Evolutionary conservation across 2,329 filamentous ascomycete species (phyloP).

Genomic region (Fusarium sarcochroum): DNA sequence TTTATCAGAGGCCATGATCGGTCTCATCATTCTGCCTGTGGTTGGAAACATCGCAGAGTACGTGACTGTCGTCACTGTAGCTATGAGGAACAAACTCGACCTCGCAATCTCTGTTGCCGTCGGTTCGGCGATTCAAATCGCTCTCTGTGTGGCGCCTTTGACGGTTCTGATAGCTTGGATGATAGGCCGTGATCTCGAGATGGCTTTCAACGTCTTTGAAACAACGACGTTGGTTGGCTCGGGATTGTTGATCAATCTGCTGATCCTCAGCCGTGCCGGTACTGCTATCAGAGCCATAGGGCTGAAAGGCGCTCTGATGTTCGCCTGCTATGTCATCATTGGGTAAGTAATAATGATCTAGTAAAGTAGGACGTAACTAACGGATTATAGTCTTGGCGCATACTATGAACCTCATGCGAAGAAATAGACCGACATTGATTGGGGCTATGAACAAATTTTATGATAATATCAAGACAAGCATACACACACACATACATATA

Average conservation of each 20-base stretch:
- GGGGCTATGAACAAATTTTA: background rate
- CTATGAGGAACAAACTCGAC: slow-evolving; percentile 72
- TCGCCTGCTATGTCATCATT: slow-evolving; percentile 68
- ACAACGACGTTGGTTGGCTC: slow-evolving; percentile 79
- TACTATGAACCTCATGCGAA: slow-evolving; percentile 35
- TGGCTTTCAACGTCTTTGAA: slow-evolving; percentile 83
- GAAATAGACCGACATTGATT: background rate
- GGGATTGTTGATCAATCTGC: slow-evolving; percentile 79
- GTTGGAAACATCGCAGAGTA: slow-evolving; percentile 75
- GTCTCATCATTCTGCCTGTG: slow-evolving; percentile 72
- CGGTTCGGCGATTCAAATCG: slow-evolving; percentile 73
- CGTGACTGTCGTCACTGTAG: slow-evolving; percentile 72
- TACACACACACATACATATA: background rate
- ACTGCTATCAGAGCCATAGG: slow-evolving; percentile 70
- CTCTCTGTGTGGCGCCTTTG: slow-evolving; percentile 72
- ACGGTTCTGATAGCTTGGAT: slow-evolving; percentile 73
- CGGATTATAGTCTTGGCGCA: slow-evolving; percentile 15
- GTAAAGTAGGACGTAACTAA: background rate
- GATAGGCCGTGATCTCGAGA: slow-evolving; percentile 68
- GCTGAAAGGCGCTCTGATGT: slow-evolving; percentile 69
- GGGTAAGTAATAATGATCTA: slow-evolving; percentile 37
- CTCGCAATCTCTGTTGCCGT: slow-evolving; percentile 73
- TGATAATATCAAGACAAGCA: slow-evolving; percentile 34
- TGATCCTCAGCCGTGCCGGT: slow-evolving; percentile 80
- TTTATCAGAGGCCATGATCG: slow-evolving; percentile 71